Evolutionary conservation across 768 basidiomycete genomes (phyloP), one percentile per base, ranked within the genome.

Genomic region (Dioszegia aurantiaca): DNA sequence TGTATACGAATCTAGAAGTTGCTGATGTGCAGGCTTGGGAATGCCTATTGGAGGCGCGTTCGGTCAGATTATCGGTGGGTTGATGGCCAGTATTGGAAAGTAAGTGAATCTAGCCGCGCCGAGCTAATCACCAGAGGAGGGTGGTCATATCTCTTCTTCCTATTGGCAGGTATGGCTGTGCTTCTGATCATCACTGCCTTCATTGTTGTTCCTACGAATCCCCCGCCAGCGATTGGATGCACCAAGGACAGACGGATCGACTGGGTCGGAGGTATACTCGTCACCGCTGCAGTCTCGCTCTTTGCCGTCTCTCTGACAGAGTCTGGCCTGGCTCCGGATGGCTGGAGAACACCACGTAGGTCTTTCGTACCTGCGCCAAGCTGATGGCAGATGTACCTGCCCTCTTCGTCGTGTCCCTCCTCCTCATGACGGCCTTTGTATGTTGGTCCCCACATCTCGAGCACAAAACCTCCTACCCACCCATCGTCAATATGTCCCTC

Each of bases 41-140:
- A 87, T 85, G 1, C 90, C 90, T 0, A 66, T 92, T 2, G 90
- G 91, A 0, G 85, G 81, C 0, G 86, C 83, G 0, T 77, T 89
- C 6, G 89, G 89, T 0, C 79, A 78, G 36, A 77, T 84, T 0
- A 55, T 89, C 0, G 89, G 89, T 16, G 88, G 87, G 12, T 77
- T 85, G 1, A 74, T 89, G n/a, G 85, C 58, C 84, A 0, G 82
- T 87, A 68, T 72, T 78, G 1, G 36, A 21, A 12, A 8, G 56
- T 57, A 26, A 57, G 56, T 48, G 23, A 11, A 36, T 16, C n/a
- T 27, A 30, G 23, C 37, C n/a, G 31, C 1, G 31, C 41, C 56
- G 62, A 27, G 68, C n/a, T n/a, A n/a, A n/a, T 11, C 5, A 46
- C 36, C 51, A 59, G 63, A 0, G 43, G 23, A 19, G 82, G 83